phyloP scores from a whole-genome alignment of 2,329 filamentous ascomycete genomes.

The Alternaria longipes region DNA sequence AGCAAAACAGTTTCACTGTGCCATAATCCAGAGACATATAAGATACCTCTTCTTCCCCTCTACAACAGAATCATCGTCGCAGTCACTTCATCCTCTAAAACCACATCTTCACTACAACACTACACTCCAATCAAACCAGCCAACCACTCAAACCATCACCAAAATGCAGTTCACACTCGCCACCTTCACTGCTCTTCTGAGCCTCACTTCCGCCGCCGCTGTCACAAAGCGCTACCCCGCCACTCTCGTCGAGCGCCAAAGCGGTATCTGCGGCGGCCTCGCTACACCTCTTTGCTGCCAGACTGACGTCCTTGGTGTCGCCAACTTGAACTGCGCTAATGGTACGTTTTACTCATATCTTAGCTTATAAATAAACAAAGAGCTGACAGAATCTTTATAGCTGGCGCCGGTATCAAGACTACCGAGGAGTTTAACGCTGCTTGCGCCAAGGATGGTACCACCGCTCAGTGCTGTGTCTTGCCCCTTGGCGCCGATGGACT shows the following conservation, averaged over 20 bases:
- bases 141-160: neutral
- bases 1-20: too few species aligned
- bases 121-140: neutral
- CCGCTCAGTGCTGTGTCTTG: too few species aligned
- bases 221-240: conserved; percentile 5
- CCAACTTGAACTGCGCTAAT: conserved; percentile 25
- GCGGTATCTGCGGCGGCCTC: conserved; percentile 25
- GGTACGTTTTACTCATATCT: conserved; percentile 15
- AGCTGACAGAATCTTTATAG: too few species aligned
- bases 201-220: conserved; percentile 22
- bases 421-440: too few species aligned
- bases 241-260: conserved; percentile 7
- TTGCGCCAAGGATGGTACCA: too few species aligned
- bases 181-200: conserved; percentile 21
- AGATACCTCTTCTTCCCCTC: too few species aligned
- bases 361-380: neutral
- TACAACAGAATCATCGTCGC: neutral
- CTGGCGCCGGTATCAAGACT: too few species aligned
- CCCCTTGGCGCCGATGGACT: too few species aligned
- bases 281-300: conserved; percentile 31
- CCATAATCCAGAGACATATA: too few species aligned
- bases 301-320: conserved; percentile 24
- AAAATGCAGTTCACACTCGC: conserved; percentile 26
- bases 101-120: neutral
- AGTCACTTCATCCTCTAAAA: conserved; percentile 5